These are phyloP conservation scores for Populus pruinosa DNA, from an alignment of 345 rosid species.

Conservation along the genomic window DNA sequence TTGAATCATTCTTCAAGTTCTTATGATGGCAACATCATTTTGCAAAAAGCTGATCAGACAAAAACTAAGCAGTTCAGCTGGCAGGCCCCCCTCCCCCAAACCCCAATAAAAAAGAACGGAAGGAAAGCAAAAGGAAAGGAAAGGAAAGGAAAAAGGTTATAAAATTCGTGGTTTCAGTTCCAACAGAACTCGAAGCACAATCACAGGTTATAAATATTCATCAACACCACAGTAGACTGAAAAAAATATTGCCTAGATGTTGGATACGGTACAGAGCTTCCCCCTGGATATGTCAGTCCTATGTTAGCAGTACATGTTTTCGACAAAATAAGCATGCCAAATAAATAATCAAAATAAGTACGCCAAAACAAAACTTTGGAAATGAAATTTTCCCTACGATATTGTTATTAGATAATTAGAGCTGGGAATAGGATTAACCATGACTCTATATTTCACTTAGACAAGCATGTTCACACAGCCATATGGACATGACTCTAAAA, in stretches of 20 bases:
- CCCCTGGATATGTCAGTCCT: conserved; percentile 38
- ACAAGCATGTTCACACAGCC: background rate
- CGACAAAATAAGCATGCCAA: too few relatives aligned
- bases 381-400: background rate
- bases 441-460: background rate
- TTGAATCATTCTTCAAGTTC: too few relatives aligned
- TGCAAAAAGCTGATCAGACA: background rate
- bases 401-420: background rate
- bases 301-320: conserved; percentile 30
- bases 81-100: too few relatives aligned
- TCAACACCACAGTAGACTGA: background rate
- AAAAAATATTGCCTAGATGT: conserved; percentile 49
- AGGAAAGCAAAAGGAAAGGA: too few relatives aligned
- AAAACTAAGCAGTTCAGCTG: too few relatives aligned
- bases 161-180: background rate
- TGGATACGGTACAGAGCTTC: conserved; percentile 48
- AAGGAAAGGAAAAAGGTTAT: background rate
- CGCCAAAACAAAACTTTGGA: background rate
- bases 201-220: background rate
- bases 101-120: too few relatives aligned
- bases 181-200: background rate
- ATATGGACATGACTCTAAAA: background rate
- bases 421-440: background rate
- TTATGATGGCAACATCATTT: background rate
- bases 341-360: too few relatives aligned